phyloP scores from a whole-genome alignment of 179 eudicot species.

The Carnegiea gigantea region DNA sequence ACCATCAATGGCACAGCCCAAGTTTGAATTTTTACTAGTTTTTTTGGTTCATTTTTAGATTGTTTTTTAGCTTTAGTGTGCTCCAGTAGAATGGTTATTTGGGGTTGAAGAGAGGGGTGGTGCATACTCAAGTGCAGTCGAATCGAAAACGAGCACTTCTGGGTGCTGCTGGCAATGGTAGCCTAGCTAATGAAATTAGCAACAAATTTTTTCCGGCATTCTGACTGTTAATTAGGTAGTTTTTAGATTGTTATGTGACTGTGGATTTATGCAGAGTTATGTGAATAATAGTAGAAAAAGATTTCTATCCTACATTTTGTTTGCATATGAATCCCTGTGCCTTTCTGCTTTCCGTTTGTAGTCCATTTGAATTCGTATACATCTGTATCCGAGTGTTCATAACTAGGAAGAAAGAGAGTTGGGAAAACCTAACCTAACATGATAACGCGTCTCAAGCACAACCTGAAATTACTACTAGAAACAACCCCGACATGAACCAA shows the following conservation, averaged over 20 bases:
- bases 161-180: neutral
- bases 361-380: too few species aligned
- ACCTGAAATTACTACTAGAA: too few species aligned
- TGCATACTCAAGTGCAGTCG: neutral
- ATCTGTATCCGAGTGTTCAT: too few species aligned
- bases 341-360: too few species aligned
- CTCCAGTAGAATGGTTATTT: neutral
- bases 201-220: neutral
- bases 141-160: too few species aligned
- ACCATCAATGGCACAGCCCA: neutral
- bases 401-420: too few species aligned
- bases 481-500: too few species aligned
- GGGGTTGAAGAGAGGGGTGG: neutral
- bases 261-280: neutral
- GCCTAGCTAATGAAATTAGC: neutral
- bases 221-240: neutral
- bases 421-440: too few species aligned
- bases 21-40: neutral
- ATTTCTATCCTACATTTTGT: neutral
- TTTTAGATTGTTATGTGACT: neutral
- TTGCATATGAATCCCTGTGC: too few species aligned
- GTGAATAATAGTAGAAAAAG: neutral
- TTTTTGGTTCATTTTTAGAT: neutral
- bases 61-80: neutral
- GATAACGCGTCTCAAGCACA: too few species aligned